Percentiles rank a stretch among this genome's conserved stretches.
These are phyloP conservation scores for Apophysomyces elegans DNA, from an alignment of 371 early-diverging fungal species.

Conservation along the genomic window DNA sequence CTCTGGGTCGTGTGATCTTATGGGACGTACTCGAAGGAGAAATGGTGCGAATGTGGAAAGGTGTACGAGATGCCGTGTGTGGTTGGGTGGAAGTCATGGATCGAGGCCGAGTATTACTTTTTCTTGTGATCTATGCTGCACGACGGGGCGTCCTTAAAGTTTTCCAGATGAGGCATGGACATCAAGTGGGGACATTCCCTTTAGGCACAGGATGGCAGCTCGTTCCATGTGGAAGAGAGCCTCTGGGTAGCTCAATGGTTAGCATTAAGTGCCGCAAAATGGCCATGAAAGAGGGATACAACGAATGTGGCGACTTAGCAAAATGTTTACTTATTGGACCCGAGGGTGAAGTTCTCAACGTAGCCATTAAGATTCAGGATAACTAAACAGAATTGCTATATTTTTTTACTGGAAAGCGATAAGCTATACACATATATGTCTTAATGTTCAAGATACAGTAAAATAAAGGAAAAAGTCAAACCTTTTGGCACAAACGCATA, in stretches of 20 bases:
- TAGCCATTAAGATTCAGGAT: constrained; percentile 22
- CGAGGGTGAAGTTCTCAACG: constrained; percentile 56
- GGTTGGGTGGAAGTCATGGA: constrained; percentile 61
- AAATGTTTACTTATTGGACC: constrained; percentile 62
- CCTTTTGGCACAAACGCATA: no score
- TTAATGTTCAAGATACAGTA: no score
- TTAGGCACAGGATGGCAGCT: constrained; percentile 63
- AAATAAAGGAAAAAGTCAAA: no score
- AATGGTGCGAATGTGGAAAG: constrained; percentile 73
- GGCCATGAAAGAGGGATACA: constrained; percentile 21
- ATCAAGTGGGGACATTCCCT: constrained; percentile 60
- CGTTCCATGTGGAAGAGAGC: constrained; percentile 46
- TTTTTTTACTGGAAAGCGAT: background rate
- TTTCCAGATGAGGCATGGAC: constrained; percentile 65
- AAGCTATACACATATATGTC: no score
- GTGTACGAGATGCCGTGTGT: constrained; percentile 66
- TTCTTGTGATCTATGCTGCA: constrained; percentile 64
- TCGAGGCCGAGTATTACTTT: constrained; percentile 38
- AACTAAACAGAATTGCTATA: background rate
- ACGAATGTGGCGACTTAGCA: constrained; percentile 42
- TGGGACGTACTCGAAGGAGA: constrained; percentile 62
- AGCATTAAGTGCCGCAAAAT: constrained; percentile 33
- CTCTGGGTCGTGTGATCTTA: constrained; percentile 65
- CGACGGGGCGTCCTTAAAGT: constrained; percentile 61
- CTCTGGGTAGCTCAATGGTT: constrained; percentile 46